Evolutionary conservation across 495 filamentous ascomycete genomes (phyloP).

Genomic region (Aspergillus nanangensis): DNA sequence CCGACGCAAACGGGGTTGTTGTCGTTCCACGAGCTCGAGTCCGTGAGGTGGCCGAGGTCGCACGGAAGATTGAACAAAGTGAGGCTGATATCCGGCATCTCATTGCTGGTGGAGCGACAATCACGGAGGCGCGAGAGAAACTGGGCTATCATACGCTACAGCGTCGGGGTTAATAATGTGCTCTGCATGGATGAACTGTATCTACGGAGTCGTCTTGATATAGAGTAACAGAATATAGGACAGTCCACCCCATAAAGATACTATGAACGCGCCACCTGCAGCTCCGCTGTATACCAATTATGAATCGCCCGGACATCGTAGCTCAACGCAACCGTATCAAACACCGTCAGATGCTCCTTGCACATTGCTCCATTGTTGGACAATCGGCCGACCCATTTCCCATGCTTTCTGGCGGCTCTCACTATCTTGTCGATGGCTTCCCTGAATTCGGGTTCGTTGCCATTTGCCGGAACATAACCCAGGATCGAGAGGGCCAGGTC

Average conservation of each 20-base stretch:
- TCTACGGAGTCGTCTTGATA: too few species aligned
- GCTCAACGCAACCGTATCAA: slow-evolving; percentile 32
- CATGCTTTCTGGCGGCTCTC: slow-evolving; percentile 23
- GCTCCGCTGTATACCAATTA: slow-evolving; percentile 32
- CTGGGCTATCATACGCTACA: slow-evolving; percentile 15
- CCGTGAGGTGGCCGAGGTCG: slow-evolving; percentile 14
- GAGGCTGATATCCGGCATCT: slow-evolving; percentile 12
- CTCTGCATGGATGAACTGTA: not conserved
- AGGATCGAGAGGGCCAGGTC: slow-evolving; percentile 23
- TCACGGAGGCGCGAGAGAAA: slow-evolving; percentile 13
- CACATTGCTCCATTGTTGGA: slow-evolving; percentile 24
- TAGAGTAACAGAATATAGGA: too few species aligned
- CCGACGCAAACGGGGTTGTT: slow-evolving; percentile 20
- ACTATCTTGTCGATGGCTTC: slow-evolving; percentile 27
- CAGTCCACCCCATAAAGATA: not conserved
- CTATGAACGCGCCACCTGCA: slow-evolving; percentile 25
- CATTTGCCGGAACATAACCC: slow-evolving; percentile 23
- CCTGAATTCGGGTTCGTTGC: slow-evolving; percentile 27
- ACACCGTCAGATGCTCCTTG: slow-evolving; percentile 22
- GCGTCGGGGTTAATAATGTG: slow-evolving; percentile 8
- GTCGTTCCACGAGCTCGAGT: slow-evolving; percentile 17
- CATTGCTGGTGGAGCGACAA: slow-evolving; percentile 13
- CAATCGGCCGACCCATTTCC: slow-evolving; percentile 29
- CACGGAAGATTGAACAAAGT: slow-evolving; percentile 8
- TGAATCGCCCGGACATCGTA: slow-evolving; percentile 33